Evolutionary conservation across 83 land plant species (phyloP), one percentile per base, ranked within the genome.

Genomic region (Isoetes engelmannii): DNA sequence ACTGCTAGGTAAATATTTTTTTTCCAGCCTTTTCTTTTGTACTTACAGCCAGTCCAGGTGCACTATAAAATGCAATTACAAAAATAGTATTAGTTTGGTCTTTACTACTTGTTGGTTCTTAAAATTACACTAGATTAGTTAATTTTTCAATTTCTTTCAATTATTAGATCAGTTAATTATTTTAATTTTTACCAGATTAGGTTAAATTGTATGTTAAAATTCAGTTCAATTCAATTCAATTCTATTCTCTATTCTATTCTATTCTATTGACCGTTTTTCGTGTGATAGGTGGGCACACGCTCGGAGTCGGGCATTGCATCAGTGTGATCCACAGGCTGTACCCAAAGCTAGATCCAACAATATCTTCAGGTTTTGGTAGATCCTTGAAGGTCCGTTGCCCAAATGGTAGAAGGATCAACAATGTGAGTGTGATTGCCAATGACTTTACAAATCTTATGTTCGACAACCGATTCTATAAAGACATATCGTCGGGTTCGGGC

Each of bases 1-100:
- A n/a, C 61, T 70, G 4, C 15, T 70, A 17, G 72, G 72, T 69
- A 59, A 17, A 43, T 4, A 3, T 60, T 20, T n/a, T n/a, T n/a
- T n/a, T n/a, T n/a, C n/a, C n/a, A n/a, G n/a, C n/a, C n/a, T n/a
- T n/a, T n/a, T n/a, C n/a, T n/a, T n/a, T n/a, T n/a, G n/a, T n/a
- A n/a, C n/a, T n/a, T n/a, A n/a, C n/a, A n/a, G n/a, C n/a, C n/a
- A n/a, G n/a, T n/a, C n/a, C n/a, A n/a, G n/a, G n/a, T n/a, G n/a
- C n/a, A n/a, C n/a, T n/a, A n/a, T n/a, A n/a, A n/a, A n/a, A n/a
- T n/a, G n/a, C n/a, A n/a, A n/a, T n/a, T n/a, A n/a, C n/a, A n/a
- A n/a, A n/a, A n/a, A n/a, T n/a, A n/a, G n/a, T n/a, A n/a, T 50
- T 8, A 8, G 53, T 50, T 8, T 50, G 13, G 8, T 50, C 8